Evolutionary conservation across 164 flowering plant genomes (phyloP).

Genomic region (Tetrastigma voinierianum): DNA sequence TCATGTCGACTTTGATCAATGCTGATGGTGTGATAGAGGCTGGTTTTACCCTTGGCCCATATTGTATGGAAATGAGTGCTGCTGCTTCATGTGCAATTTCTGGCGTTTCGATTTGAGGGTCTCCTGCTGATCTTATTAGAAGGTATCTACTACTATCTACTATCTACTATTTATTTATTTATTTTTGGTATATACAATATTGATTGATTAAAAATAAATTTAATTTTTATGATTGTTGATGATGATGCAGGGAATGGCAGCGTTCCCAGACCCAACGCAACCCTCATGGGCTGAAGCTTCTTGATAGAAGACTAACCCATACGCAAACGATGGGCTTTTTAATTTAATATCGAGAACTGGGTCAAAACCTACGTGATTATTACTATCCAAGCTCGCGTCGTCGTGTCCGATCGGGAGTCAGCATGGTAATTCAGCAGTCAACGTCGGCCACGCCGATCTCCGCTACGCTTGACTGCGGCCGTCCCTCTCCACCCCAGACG

Average conservation of each 20-base stretch:
- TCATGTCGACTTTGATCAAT: conserved; percentile 71
- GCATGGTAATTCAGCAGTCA: conserved; percentile 81
- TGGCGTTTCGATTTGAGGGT: conserved; percentile 93
- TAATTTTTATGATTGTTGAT: background rate
- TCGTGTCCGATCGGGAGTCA: conserved; percentile 69
- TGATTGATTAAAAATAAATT: too few species aligned
- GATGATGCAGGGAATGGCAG: conserved; percentile 72
- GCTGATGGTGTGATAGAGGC: conserved; percentile 89
- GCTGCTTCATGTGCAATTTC: conserved; percentile 55
- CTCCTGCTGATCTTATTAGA: conserved; percentile 89
- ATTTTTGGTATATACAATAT: background rate
- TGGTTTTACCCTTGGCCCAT: conserved; percentile 83
- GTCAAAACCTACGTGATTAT: conserved; percentile 57
- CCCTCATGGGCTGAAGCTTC: conserved; percentile 82
- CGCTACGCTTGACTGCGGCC: conserved; percentile 99
- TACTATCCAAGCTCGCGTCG: conserved; percentile 61
- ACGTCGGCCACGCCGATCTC: conserved; percentile 68
- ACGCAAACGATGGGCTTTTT: conserved; percentile 85
- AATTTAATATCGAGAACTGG: conserved; percentile 79
- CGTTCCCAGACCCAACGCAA: conserved; percentile 60
- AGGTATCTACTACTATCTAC: too few species aligned
- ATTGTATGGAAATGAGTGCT: conserved; percentile 85
- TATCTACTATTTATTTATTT: too few species aligned
- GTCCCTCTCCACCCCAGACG: conserved; percentile 33
- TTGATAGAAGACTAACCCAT: conserved; percentile 85